Conservation (phyloP, 106 monocot genomes). For the Platanthera zijinensis region DNA sequence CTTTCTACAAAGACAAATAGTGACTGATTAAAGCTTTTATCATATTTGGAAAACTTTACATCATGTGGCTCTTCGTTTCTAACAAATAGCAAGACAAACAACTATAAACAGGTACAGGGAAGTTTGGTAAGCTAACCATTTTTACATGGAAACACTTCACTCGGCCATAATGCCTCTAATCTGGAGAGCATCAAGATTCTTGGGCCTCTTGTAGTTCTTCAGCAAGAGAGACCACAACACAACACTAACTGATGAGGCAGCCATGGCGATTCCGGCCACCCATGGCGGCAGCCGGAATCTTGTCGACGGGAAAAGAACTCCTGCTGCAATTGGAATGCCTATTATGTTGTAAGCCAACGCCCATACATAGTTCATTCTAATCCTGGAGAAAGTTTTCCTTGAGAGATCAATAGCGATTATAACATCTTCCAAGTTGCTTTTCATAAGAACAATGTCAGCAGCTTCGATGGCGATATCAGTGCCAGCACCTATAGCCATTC, state of each 20-base stretch:
- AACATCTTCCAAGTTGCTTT: slow-evolving; percentile 88
- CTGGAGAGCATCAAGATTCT: slow-evolving; percentile 38
- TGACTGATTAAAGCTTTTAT: neutral
- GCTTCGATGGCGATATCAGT: slow-evolving; percentile 89
- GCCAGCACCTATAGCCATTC: slow-evolving; percentile 90
- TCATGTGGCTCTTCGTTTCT: neutral
- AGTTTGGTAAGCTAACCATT: neutral
- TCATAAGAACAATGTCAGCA: slow-evolving; percentile 99
- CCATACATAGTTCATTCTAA: slow-evolving; percentile 85
- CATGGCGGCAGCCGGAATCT: slow-evolving; percentile 80
- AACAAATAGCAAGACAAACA: neutral
- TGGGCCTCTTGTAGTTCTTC: slow-evolving; percentile 69
- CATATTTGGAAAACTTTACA: neutral
- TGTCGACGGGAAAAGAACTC: slow-evolving; percentile 63
- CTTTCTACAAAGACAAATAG: neutral
- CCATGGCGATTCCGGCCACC: slow-evolving; percentile 87
- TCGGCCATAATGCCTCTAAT: slow-evolving; percentile 43
- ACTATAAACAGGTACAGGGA: neutral
- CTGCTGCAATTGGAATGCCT: slow-evolving; percentile 89
- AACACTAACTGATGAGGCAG: slow-evolving; percentile 87
- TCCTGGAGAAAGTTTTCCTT: slow-evolving; percentile 66
- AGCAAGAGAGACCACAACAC: slow-evolving; percentile 78
- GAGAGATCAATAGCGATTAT: slow-evolving; percentile 90
- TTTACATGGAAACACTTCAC: slow-evolving; percentile 12
- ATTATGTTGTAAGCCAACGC: slow-evolving; percentile 89